Conservation (phyloP, 1,284 basidiomycete species). For the Abortiporus biennis region DNA sequence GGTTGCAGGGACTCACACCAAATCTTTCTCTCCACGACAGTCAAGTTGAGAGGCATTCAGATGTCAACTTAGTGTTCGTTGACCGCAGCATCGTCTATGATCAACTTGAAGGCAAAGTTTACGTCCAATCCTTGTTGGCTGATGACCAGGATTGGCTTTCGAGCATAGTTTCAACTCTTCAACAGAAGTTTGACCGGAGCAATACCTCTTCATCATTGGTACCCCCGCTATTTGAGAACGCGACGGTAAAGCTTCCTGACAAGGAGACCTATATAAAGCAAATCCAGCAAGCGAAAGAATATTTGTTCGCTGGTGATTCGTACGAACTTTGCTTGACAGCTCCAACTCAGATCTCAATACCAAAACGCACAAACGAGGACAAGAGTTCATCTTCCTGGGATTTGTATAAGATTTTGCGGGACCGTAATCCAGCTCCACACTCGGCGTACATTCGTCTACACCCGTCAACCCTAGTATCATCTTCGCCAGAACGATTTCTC, state of each 20-base stretch:
- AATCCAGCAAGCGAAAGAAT: slow-evolving; percentile 72
- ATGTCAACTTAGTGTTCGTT: slow-evolving; percentile 68
- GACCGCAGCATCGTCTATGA: slow-evolving; percentile 75
- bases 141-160: slow-evolving; percentile 56
- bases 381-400: slow-evolving; percentile 59
- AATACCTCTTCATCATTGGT: slow-evolving; percentile 3
- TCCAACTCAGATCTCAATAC: slow-evolving; percentile 49
- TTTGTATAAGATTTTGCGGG: slow-evolving; percentile 66
- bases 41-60: slow-evolving; percentile 40
- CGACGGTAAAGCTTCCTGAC: slow-evolving; percentile 43
- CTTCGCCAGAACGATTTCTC: slow-evolving; percentile 92
- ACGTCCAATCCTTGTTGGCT: slow-evolving; percentile 59
- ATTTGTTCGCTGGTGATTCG: slow-evolving; percentile 84
- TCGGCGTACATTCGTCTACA: slow-evolving; percentile 77
- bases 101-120: slow-evolving; percentile 35
- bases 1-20: slow-evolving; percentile 42
- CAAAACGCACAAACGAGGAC: slow-evolving; percentile 24
- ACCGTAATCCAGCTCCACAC: slow-evolving; percentile 87
- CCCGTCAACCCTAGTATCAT: slow-evolving; percentile 64
- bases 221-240: slow-evolving; percentile 4
- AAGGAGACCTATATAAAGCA: slow-evolving; percentile 61
- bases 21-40: slow-evolving; percentile 14
- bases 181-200: slow-evolving; percentile 11
- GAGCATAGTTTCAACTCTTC: slow-evolving; percentile 27
- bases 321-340: slow-evolving; percentile 96